phyloP scores from a whole-genome alignment of 257 asterid species.

The Solanum chilense region DNA sequence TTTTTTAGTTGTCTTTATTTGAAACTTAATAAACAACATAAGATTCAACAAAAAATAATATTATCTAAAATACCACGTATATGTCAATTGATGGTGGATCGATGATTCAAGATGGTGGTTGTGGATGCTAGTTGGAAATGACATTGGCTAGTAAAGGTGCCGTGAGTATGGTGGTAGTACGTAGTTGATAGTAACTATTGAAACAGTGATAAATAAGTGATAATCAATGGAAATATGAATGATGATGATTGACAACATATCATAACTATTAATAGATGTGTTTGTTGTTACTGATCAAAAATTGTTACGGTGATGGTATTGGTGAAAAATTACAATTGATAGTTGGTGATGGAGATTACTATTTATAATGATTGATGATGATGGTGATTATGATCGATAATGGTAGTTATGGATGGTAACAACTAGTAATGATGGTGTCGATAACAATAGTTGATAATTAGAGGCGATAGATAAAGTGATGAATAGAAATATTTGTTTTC shows the following conservation, averaged over 20 bases:
- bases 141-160: neutral
- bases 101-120: neutral
- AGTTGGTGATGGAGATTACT: neutral
- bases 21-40: neutral
- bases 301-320: neutral
- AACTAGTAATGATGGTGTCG: neutral
- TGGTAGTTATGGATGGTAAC: neutral
- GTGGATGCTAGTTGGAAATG: accelerated
- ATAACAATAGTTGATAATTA: neutral
- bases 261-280: neutral
- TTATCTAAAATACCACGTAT: neutral
- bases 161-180: neutral
- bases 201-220: neutral
- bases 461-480: neutral
- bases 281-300: neutral
- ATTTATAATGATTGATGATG: too few relatives aligned
- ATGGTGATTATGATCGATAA: neutral
- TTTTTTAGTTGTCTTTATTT: neutral
- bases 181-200: neutral
- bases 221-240: neutral
- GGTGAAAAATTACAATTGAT: neutral
- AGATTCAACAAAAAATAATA: neutral
- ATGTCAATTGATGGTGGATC: neutral
- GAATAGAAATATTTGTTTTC: neutral
- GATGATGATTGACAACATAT: neutral